These are phyloP conservation scores for Neurospora sp. DNA, from an alignment of 495 filamentous ascomycete species.

Conservation along the genomic window DNA sequence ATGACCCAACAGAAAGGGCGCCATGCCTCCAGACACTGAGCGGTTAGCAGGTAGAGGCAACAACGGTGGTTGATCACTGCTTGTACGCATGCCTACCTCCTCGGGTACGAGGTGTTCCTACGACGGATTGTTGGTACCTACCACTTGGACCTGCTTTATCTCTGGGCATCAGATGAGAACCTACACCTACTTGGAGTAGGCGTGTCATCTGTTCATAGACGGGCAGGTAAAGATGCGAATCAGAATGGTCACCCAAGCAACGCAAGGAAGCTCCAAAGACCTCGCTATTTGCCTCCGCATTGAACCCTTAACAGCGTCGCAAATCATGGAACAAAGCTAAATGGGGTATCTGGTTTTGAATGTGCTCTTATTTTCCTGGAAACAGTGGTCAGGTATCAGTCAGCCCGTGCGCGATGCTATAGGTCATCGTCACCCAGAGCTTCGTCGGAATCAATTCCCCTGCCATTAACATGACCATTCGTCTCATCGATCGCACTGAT, in stretches of 20 bases:
- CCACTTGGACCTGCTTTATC: background rate
- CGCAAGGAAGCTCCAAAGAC: background rate
- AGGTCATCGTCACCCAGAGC: conserved; percentile 15
- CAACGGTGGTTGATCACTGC: background rate
- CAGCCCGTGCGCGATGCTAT: conserved; percentile 14
- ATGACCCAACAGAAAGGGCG: background rate
- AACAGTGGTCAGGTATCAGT: background rate
- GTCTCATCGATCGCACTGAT: conserved; percentile 6
- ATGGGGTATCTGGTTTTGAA: background rate
- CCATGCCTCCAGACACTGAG: background rate
- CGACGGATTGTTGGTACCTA: background rate
- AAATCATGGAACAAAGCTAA: background rate
- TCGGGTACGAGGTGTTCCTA: background rate
- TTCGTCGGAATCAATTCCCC: conserved; percentile 1
- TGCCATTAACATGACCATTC: background rate
- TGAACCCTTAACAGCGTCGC: background rate
- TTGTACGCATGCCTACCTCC: background rate
- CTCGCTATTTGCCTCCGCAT: background rate
- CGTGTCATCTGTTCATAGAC: background rate
- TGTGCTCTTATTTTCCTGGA: background rate
- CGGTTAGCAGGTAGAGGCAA: background rate
- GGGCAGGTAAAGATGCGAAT: background rate
- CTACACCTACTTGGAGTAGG: background rate
- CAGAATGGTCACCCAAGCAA: background rate
- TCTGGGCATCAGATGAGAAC: background rate